Evolutionary conservation across 2,329 filamentous ascomycete genomes (phyloP), one percentile per base, ranked within the genome.

Genomic region (Neocatenulostroma microsporum): DNA sequence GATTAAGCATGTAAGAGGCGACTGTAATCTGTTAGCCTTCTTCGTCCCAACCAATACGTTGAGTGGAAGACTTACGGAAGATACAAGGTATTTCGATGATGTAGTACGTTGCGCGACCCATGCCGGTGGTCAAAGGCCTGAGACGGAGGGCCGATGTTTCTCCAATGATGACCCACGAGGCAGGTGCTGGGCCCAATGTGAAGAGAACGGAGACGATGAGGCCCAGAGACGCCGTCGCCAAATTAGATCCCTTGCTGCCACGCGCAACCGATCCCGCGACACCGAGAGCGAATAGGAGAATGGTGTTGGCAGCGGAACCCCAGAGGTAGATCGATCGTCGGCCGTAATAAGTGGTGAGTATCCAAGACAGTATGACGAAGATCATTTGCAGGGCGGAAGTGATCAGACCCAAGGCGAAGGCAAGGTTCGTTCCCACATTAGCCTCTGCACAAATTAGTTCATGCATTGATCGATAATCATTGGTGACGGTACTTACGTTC

Each of bases 81-180:
- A 81, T 81, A 51, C 73, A 78, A 49, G 77, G 76, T 55, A 81
- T 80, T 40, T 81, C 71, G 43, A 77, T 62, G 4, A 78, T 49
- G 60, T 82, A 81, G 67, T 82, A 82, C 10, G 66, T 61, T 36
- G 61, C 77, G 53, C 78, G 76, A 53, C 78, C 78, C 33, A 80
- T 60, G 57, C 76, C 78, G 17, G 77, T 81, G 3, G 73, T 81
- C n/a, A 81, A 62, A 30, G 78, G 73, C 31, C 78, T 58, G 20
- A 82, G 76, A 43, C 78, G 76, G 37, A 81, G 70, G 34, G 78
- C 63, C 0, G 78, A 79, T 2, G 78, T 81, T 58, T 82, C 78
- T 47, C 72, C 76, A 30, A 82, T 81, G 47, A 81, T 77, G 60
- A 76, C 73, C 70, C 72, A 82, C 8, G 77, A 80, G 26, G 73